Evolutionary conservation across 352 stramenopile genomes (phyloP).

Genomic region (Pythium insidiosum): DNA sequence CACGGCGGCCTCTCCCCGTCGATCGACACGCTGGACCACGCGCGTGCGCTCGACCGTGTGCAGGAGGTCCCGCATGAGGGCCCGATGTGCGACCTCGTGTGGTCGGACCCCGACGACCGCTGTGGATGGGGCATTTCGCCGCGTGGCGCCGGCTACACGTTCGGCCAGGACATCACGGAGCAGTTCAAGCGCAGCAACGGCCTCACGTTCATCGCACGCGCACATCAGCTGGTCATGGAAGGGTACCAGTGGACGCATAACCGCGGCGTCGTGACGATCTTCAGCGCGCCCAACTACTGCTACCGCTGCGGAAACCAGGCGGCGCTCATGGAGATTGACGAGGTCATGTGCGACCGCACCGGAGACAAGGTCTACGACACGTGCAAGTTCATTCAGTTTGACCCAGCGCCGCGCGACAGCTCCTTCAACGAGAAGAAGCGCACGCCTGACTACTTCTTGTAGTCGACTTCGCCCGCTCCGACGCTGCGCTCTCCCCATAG

Average conservation of each 20-base stretch:
- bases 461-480: slow-evolving; percentile 9
- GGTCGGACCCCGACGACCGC: slow-evolving; percentile 84
- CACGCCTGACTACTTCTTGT: slow-evolving; percentile 91
- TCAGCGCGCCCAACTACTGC: slow-evolving; percentile 92
- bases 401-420: slow-evolving; percentile 85
- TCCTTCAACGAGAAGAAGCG: slow-evolving; percentile 90
- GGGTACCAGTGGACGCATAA: slow-evolving; percentile 92
- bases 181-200: slow-evolving; percentile 88
- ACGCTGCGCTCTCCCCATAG: not conserved
- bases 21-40: slow-evolving; percentile 85
- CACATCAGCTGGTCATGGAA: slow-evolving; percentile 92
- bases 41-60: slow-evolving; percentile 72
- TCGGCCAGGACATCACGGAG: slow-evolving; percentile 83
- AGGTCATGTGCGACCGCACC: slow-evolving; percentile 82
- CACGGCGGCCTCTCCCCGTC: slow-evolving; percentile 84
- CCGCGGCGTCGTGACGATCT: slow-evolving; percentile 89
- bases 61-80: slow-evolving; percentile 85
- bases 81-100: slow-evolving; percentile 85
- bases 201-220: slow-evolving; percentile 80
- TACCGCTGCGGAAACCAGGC: slow-evolving; percentile 95
- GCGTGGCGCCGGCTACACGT: slow-evolving; percentile 81
- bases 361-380: slow-evolving; percentile 88
- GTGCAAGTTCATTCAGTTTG: slow-evolving; percentile 91
- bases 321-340: slow-evolving; percentile 93
- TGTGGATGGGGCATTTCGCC: slow-evolving; percentile 84